Base-by-base conservation (phyloP, 164 flowering plant species). In the Magnolia officinalis region DNA sequence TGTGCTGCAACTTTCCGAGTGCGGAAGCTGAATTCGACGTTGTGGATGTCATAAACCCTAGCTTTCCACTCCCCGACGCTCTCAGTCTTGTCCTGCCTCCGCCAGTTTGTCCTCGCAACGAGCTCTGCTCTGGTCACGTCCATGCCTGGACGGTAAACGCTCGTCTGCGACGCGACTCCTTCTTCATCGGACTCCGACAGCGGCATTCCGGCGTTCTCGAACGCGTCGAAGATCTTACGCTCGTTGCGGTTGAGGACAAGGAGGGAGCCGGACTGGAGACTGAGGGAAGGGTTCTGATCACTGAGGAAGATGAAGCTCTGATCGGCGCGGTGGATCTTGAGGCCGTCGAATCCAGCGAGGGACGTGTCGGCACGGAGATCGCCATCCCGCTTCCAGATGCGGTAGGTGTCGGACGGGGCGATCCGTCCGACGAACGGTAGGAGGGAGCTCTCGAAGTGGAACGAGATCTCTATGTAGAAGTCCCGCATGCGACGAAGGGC, bases 341-440 rank as follows among this genome's bases (percentile, higher is more conserved):
- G 74, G 19, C 99, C 99, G 72, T 96, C 99, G 78, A 91, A 94
- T 24, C 99, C 99, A 13, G 97, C 90, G 11, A 96, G 85, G 0
- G 98, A 83, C 2, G 95, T 94, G 73, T 96, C 99, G 8, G 97
- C 98, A 2, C 99, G 87, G 59, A 96, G 90, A 75, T 90, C 88
- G 0, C 91, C 96, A 63, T 88, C 98, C 73, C 93, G 90, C 76
- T 96, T 96, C 99, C 99, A 96, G 84, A 96, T 90, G 82, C 81
- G 85, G 85, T 94, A 96, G 4, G 98, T 96, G 50, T 96, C 98
- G 13, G 98, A 94, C 0, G 99, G 99, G 8, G 98, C 98, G 45
- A 96, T 87, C 75, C 89, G 90, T 0, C 90, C 92, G 21, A 94
- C 90, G 80, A 96, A 94, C 0, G 98, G 99, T 29, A 96, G 90